Evolutionary conservation across 2,329 filamentous ascomycete species (phyloP).

Genomic region (Lachnellula occidentalis): DNA sequence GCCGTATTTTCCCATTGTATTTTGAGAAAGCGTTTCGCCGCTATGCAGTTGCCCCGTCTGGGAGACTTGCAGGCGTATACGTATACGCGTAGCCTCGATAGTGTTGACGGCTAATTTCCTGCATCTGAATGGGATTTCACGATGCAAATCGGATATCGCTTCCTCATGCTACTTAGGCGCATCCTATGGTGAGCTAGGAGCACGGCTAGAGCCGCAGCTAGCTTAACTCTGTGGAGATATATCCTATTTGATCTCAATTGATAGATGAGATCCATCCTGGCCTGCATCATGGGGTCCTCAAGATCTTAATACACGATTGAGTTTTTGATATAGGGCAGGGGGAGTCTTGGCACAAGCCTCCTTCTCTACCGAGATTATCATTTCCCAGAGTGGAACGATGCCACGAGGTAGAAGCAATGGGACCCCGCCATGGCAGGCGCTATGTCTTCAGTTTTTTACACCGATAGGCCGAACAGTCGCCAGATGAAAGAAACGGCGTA

Average conservation of each 20-base stretch:
- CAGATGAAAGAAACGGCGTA: not conserved
- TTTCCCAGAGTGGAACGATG: not conserved
- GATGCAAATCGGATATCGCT: not conserved
- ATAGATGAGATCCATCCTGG: not conserved
- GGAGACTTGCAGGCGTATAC: slow-evolving; percentile 6
- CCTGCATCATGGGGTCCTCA: not conserved
- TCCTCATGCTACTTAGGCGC: not conserved
- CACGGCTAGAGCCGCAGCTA: not conserved
- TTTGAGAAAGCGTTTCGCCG: not conserved
- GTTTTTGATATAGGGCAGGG: not conserved
- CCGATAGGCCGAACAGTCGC: not conserved
- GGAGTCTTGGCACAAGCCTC: not conserved
- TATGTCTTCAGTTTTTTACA: not conserved
- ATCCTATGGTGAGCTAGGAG: not conserved
- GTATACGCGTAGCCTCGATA: slow-evolving; percentile 9
- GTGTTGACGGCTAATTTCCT: not conserved
- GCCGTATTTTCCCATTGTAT: not conserved
- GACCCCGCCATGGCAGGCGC: not conserved
- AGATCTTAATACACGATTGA: not conserved
- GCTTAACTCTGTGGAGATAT: not conserved
- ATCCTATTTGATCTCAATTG: not conserved
- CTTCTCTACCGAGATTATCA: not conserved
- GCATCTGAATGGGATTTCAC: not conserved
- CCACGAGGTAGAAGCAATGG: not conserved
- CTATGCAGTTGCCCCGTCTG: too few relatives aligned